Conservation (phyloP, 345 rosid genomes). For the Salix purpurea region DNA sequence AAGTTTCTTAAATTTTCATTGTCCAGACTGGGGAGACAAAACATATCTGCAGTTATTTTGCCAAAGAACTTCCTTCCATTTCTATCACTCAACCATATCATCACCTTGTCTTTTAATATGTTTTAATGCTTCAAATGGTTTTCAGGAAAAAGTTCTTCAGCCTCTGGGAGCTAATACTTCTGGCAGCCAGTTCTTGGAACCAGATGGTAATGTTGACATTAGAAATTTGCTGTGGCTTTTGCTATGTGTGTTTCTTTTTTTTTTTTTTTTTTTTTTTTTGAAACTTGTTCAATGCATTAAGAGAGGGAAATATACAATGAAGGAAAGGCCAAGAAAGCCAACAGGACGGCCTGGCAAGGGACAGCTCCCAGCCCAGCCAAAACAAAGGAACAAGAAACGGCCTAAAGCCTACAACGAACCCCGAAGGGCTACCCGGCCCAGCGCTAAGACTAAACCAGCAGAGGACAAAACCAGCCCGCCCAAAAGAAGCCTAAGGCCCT, state of each 20-base stretch:
- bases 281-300: too few species aligned
- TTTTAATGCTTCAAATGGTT: not conserved
- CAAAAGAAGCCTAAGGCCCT: too few species aligned
- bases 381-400: too few species aligned
- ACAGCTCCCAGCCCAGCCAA: too few species aligned
- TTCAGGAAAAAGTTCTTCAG: constrained; percentile 90
- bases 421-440: too few species aligned
- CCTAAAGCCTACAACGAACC: too few species aligned
- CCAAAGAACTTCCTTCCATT: not conserved
- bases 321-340: too few species aligned
- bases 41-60: not conserved
- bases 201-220: constrained; percentile 59
- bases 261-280: too few species aligned
- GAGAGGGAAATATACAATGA: too few species aligned
- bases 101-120: not conserved
- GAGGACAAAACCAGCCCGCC: too few species aligned
- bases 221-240: constrained; percentile 5
- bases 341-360: too few species aligned
- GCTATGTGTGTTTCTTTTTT: not conserved
- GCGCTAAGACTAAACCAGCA: too few species aligned
- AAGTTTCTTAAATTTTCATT: not conserved
- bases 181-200: constrained; percentile 97
- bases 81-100: not conserved
- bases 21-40: not conserved
- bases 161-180: constrained; percentile 88